phyloP scores from a whole-genome alignment of 116 monocot genomes.

The Papilionanthe hybrid region DNA sequence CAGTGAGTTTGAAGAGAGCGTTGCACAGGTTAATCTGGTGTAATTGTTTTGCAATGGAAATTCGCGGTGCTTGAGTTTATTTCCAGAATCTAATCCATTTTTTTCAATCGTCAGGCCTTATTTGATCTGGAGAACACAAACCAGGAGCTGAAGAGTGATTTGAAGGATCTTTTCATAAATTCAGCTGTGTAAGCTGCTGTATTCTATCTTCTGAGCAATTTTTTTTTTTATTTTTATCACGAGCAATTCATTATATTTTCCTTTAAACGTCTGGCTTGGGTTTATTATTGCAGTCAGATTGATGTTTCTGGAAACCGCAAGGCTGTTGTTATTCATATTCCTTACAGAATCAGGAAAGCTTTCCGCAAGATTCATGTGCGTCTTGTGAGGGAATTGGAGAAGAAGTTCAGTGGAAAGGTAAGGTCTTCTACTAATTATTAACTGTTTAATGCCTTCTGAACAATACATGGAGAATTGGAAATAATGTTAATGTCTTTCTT shows the following conservation, averaged over 20 bases:
- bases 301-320: constrained; percentile 72
- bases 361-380: constrained; percentile 80
- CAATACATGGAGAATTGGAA: background rate
- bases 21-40: constrained; percentile 68
- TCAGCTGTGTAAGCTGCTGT: constrained; percentile 45
- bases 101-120: constrained; percentile 41
- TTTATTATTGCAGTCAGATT: constrained; percentile 43
- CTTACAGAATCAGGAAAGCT: constrained; percentile 64
- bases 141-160: constrained; percentile 74
- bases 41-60: background rate
- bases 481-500: background rate
- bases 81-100: background rate
- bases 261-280: background rate
- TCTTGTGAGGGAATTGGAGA: constrained; percentile 85
- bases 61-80: background rate
- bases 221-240: background rate
- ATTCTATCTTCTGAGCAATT: background rate
- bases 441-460: background rate
- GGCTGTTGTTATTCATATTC: constrained; percentile 76
- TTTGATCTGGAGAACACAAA: constrained; percentile 84
- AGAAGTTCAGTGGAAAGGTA: constrained; percentile 98
- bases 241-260: background rate
- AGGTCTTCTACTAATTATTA: background rate
- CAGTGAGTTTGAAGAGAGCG: constrained; percentile 63
- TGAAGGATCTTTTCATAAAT: constrained; percentile 88